Conservation (phyloP, 495 filamentous ascomycete genomes). For the Penicillium subrubescens region DNA sequence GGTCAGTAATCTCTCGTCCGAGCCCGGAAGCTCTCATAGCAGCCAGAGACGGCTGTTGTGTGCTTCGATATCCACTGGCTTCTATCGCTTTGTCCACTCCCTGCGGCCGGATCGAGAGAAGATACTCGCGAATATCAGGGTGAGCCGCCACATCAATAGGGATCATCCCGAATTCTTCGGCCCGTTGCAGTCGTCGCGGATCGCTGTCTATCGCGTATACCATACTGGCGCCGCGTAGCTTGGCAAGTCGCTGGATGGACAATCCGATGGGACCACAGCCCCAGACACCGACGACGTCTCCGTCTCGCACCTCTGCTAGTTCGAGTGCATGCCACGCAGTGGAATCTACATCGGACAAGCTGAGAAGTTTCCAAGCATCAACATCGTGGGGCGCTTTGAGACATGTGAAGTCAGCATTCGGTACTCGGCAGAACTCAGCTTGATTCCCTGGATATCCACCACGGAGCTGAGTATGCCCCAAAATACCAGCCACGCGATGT, state of each 20-base stretch:
- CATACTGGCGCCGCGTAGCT: slow-evolving; percentile 30
- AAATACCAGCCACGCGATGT: too few species aligned
- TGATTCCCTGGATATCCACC: slow-evolving; percentile 71
- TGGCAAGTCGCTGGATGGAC: slow-evolving; percentile 27
- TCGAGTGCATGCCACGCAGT: slow-evolving; percentile 43
- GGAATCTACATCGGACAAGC: slow-evolving; percentile 37
- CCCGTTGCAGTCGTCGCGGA: slow-evolving; percentile 26
- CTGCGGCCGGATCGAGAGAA: slow-evolving; percentile 32
- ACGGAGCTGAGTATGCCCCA: slow-evolving; percentile 26
- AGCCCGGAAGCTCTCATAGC: slow-evolving; percentile 31
- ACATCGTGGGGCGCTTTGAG: slow-evolving; percentile 52
- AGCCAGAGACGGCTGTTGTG: slow-evolving; percentile 20
- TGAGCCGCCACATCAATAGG: slow-evolving; percentile 29
- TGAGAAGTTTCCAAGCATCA: slow-evolving; percentile 46
- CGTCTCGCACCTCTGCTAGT: slow-evolving; percentile 33
- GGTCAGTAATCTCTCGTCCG: slow-evolving; percentile 32
- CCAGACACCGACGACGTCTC: slow-evolving; percentile 48
- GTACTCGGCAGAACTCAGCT: slow-evolving; percentile 45
- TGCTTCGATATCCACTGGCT: slow-evolving; percentile 36
- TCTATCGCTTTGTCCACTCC: slow-evolving; percentile 40
- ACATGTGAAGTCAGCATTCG: slow-evolving; percentile 39
- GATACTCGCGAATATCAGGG: slow-evolving; percentile 29
- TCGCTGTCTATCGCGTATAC: slow-evolving; percentile 38
- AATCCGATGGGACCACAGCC: slow-evolving; percentile 40
- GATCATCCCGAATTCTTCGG: slow-evolving; percentile 29